Evolutionary conservation across 768 basidiomycete genomes (phyloP), one percentile per base, ranked within the genome.

Genomic region (Lactarius akahatsu): DNA sequence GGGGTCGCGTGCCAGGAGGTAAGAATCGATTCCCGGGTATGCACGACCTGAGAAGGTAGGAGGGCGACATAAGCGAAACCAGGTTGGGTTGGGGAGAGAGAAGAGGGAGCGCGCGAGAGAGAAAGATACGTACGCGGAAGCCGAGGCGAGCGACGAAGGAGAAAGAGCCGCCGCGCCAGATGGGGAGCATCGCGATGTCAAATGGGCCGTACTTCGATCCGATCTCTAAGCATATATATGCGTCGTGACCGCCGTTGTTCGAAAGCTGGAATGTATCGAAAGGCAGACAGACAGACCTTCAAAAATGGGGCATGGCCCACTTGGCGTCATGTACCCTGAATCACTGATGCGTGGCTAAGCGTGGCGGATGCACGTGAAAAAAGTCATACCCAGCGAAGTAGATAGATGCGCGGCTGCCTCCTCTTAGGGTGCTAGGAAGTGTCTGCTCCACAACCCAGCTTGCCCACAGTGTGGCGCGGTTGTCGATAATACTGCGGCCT

Each of bases 161-260:
- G 15, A 81, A 73, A 16, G 78, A 73, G 18, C 78, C 80, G 23
- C 80, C 80, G 11, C 79, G 76, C 80, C 80, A 81, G 36, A 81
- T 80, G 16, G 80, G 80, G 1, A 81, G 70, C 72, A 81, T 77
- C 3, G 79, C 76, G 20, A 81, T 66, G 70, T 80, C 77, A 50
- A 81, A 76, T 1, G 80, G 80, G 0, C 78, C 79, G 38, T 75
- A 77, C 63, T 73, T 73, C 8, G 73, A 61, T 2, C 80, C 80
- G 50, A 81, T 78, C 65, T 80, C 80, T 78, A 64, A 11, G 36
- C n/a, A n/a, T n/a, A n/a, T n/a, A n/a, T n/a, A n/a, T n/a, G n/a
- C 11, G 10, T 20, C 50, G 36, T 50, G 26, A 52, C 20, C 11
- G 18, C 38, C 47, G 16, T n/a, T 20, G n/a, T 47, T 10, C 26